Conservation (phyloP, 495 filamentous ascomycete genomes). For the Xylaria nigripes region DNA sequence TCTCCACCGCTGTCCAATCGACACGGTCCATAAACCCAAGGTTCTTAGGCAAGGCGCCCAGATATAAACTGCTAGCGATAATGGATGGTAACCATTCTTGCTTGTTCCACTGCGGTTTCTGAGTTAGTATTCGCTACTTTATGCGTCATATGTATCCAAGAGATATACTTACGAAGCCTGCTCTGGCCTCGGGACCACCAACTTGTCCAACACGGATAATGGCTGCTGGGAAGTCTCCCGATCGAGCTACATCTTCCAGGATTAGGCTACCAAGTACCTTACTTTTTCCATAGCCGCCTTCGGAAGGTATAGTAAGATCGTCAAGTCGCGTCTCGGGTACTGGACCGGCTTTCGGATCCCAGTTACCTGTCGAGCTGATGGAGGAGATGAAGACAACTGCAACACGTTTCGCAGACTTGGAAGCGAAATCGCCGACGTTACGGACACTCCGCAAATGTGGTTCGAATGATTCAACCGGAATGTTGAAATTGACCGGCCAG, state of each 20-base stretch:
- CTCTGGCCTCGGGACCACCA: slow-evolving; percentile 37
- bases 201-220: slow-evolving; percentile 53
- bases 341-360: slow-evolving; percentile 18
- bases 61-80: slow-evolving; percentile 35
- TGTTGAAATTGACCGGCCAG: slow-evolving; percentile 59
- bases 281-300: slow-evolving; percentile 51
- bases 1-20: slow-evolving; percentile 50
- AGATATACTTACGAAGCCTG: slow-evolving; percentile 17
- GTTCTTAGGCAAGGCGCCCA: slow-evolving; percentile 33
- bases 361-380: slow-evolving; percentile 38
- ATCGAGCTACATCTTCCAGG: slow-evolving; percentile 34
- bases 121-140: background rate
- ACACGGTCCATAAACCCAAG: slow-evolving; percentile 34
- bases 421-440: slow-evolving; percentile 45
- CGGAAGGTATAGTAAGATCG: slow-evolving; percentile 29
- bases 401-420: slow-evolving; percentile 32
- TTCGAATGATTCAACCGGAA: slow-evolving; percentile 46
- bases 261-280: slow-evolving; percentile 48
- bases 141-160: background rate
- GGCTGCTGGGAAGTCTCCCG: slow-evolving; percentile 33
- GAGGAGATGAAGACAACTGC: slow-evolving; percentile 51
- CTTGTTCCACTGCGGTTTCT: slow-evolving; percentile 37
- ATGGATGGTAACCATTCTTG: slow-evolving; percentile 52
- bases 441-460: slow-evolving; percentile 47
- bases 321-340: slow-evolving; percentile 41